phyloP scores from a whole-genome alignment of 163 green algal species.

The Chloromonas sp. region DNA sequence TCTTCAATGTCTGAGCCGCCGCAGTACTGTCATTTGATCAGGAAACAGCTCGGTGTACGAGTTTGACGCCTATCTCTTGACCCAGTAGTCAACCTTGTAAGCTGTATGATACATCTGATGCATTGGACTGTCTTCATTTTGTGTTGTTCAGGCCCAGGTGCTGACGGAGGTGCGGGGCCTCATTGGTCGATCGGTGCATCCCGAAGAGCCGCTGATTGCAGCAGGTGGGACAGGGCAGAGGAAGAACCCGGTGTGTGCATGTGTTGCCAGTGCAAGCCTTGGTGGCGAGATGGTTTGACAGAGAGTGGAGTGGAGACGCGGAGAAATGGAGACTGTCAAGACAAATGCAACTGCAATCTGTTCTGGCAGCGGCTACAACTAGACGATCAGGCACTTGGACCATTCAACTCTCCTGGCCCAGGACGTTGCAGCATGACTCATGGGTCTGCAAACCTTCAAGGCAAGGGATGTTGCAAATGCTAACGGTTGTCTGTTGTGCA shows the following conservation, averaged over 20 bases:
- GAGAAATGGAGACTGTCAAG: no score
- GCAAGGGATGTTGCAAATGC: not conserved
- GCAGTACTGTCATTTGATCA: not conserved
- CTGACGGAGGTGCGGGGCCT: slow-evolving; percentile 52
- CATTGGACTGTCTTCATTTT: not conserved
- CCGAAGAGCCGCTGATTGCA: slow-evolving; percentile 58
- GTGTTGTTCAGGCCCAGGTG: slow-evolving; percentile 20
- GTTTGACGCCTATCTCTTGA: no score
- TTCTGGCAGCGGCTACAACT: not conserved
- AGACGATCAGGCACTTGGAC: not conserved
- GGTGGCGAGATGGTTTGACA: no score
- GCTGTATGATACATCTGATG: not conserved
- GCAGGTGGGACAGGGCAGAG: slow-evolving; percentile 13
- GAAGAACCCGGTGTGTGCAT: no score
- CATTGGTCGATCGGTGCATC: slow-evolving; percentile 57
- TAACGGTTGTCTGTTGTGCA: slow-evolving; percentile 1
- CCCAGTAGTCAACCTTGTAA: no score
- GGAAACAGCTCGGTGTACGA: no score
- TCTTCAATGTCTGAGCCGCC: not conserved
- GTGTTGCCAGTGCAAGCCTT: no score
- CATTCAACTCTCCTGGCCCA: not conserved
- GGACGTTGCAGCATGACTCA: not conserved
- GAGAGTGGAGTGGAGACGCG: no score
- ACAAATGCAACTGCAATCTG: not conserved
- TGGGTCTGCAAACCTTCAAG: not conserved